Conservation (phyloP, 1,139 yeast species). For the Kurtzmaniella quercitrusa region DNA sequence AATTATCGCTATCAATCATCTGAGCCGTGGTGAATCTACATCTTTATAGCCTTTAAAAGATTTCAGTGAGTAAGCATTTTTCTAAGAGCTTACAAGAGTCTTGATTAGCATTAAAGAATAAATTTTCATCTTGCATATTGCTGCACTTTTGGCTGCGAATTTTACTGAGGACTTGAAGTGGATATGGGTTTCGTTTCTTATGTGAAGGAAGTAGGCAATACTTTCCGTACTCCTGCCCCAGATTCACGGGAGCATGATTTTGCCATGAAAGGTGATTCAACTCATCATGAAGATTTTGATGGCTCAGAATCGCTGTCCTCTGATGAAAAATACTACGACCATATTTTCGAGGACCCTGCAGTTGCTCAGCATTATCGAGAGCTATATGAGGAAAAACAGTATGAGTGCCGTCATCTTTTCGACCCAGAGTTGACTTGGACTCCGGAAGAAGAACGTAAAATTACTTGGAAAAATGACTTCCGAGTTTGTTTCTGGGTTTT, state of each 20-base stretch:
- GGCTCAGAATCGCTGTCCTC: neutral
- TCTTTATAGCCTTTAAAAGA: no score
- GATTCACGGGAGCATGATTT: neutral
- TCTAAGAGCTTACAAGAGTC: no score
- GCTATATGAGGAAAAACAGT: constrained; percentile 25
- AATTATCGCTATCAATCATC: no score
- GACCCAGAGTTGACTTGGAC: constrained; percentile 38
- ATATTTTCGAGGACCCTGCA: constrained; percentile 28
- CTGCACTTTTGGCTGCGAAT: neutral
- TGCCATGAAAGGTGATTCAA: neutral
- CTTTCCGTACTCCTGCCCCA: neutral
- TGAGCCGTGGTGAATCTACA: no score
- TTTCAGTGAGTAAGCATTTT: no score
- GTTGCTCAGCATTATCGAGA: constrained; percentile 25
- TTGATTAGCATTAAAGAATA: no score
- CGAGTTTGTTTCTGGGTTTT: constrained; percentile 30
- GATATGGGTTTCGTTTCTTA: neutral
- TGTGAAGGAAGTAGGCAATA: neutral
- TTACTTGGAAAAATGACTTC: constrained; percentile 25
- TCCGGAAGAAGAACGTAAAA: constrained; percentile 27
- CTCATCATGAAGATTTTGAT: neutral
- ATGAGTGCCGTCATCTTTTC: constrained; percentile 30
- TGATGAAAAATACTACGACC: constrained; percentile 6
- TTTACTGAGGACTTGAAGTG: neutral
- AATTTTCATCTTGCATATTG: neutral